phyloP scores from a whole-genome alignment of 306 rosid genomes.

The Vigna hirtella region DNA sequence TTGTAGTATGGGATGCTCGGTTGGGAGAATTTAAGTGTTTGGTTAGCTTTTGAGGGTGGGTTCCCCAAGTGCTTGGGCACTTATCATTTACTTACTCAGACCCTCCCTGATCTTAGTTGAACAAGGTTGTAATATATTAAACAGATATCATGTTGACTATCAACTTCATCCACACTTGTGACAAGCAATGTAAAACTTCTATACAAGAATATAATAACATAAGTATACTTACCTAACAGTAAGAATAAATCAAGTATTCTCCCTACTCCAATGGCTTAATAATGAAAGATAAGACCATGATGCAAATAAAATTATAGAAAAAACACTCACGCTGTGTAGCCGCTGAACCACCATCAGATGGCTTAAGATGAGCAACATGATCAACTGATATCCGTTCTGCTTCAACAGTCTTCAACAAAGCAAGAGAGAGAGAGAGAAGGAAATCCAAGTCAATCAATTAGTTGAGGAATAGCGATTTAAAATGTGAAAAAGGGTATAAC shows the following conservation, averaged over 20 bases:
- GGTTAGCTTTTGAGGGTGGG: too few species aligned
- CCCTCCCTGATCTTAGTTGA: slow-evolving; percentile 4
- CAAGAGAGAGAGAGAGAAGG: neutral
- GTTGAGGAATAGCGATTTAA: neutral
- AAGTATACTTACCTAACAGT: slow-evolving; percentile 15
- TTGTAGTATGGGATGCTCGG: too few species aligned
- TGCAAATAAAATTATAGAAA: slow-evolving; percentile 34
- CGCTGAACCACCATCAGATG: slow-evolving; percentile 99
- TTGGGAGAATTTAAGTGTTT: too few species aligned
- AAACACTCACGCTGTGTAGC: slow-evolving; percentile 82
- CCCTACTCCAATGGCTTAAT: slow-evolving; percentile 24
- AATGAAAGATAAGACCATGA: slow-evolving; percentile 12
- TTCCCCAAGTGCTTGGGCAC: too few species aligned
- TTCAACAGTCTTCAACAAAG: slow-evolving; percentile 80
- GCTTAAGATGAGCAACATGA: slow-evolving; percentile 98
- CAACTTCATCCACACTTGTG: slow-evolving; percentile 11
- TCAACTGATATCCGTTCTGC: slow-evolving; percentile 98
- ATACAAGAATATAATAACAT: slow-evolving; percentile 31
- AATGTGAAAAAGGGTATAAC: slow-evolving; percentile 27
- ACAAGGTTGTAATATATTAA: neutral
- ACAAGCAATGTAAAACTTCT: slow-evolving; percentile 16
- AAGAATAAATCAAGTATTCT: neutral
- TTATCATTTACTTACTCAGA: slow-evolving; percentile 6
- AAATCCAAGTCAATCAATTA: slow-evolving; percentile 31
- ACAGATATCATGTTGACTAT: neutral